Percentiles rank a stretch among this genome's conserved stretches.
phyloP scores from a whole-genome alignment of 129 eudicot species.

The Daucus carota region DNA sequence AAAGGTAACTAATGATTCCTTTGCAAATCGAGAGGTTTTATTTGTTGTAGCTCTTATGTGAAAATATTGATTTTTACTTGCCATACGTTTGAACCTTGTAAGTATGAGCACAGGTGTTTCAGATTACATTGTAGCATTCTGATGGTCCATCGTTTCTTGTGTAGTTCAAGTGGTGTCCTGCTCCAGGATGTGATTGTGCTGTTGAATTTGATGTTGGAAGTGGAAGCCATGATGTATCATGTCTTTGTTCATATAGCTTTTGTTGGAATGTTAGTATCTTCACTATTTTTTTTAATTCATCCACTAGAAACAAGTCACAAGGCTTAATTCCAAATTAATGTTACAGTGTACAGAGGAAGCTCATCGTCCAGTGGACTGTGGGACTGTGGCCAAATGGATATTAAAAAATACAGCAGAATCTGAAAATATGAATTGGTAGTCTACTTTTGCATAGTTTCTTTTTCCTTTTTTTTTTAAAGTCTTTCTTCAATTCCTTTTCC shows the following conservation, averaged over 20 bases:
- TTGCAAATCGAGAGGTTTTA: neutral
- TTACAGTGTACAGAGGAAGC: constrained; percentile 94
- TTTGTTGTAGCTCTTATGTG: neutral
- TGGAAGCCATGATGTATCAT: constrained; percentile 80
- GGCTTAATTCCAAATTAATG: constrained; percentile 2
- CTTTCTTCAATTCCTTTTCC: neutral
- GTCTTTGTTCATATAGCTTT: constrained; percentile 83
- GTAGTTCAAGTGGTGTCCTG: constrained; percentile 98
- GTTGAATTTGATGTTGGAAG: constrained; percentile 78
- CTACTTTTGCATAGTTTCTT: neutral
- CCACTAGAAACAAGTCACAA: neutral
- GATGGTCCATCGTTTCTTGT: neutral
- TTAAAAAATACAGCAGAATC: constrained; percentile 96
- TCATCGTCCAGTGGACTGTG: constrained; percentile 99
- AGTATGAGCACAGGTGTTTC: neutral
- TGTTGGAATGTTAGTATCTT: constrained; percentile 87
- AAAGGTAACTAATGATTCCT: neutral
- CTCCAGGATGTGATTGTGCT: constrained; percentile 96
- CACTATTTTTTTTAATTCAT: neutral
- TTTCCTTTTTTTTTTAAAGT: neutral
- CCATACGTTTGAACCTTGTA: neutral
- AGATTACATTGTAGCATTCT: neutral
- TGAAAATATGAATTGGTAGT: constrained; percentile 96
- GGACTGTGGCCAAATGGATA: constrained; percentile 89
- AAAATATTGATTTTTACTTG: neutral